phyloP scores from a whole-genome alignment of 129 eudicot species.

The Flaveria trinervia region DNA sequence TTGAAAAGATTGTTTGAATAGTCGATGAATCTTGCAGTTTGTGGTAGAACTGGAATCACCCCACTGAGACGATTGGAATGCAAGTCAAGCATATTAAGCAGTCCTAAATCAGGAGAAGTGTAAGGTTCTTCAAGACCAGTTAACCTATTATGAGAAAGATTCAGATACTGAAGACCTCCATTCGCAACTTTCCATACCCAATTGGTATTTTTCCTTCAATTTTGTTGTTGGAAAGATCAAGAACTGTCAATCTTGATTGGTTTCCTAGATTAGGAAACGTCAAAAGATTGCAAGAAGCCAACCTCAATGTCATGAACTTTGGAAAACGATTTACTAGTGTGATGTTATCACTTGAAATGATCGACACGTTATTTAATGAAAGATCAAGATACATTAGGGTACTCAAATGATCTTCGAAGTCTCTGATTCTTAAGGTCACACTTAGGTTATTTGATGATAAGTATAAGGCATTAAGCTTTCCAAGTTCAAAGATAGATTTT shows the following conservation, averaged over 20 bases:
- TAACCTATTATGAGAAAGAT: slow-evolving; percentile 55
- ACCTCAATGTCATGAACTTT: slow-evolving; percentile 27
- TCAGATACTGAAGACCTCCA: slow-evolving; percentile 23
- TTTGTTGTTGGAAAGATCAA: slow-evolving; percentile 65
- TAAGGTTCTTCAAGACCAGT: slow-evolving; percentile 38
- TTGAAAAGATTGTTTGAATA: slow-evolving; percentile 47
- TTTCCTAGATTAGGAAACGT: slow-evolving; percentile 44
- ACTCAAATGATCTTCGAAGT: neutral
- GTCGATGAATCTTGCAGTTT: slow-evolving; percentile 34
- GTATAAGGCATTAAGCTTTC: slow-evolving; percentile 22
- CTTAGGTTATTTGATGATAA: slow-evolving; percentile 39
- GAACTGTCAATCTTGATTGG: slow-evolving; percentile 26
- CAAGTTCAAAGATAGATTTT: slow-evolving; percentile 31
- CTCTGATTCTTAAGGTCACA: slow-evolving; percentile 15
- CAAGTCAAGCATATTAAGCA: slow-evolving; percentile 39
- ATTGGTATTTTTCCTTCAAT: slow-evolving; percentile 54
- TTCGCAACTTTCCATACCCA: slow-evolving; percentile 54
- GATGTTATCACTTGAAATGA: slow-evolving; percentile 17
- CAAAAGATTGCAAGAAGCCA: slow-evolving; percentile 58
- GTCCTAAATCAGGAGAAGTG: neutral
- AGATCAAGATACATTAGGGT: slow-evolving; percentile 43
- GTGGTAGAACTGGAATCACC: slow-evolving; percentile 41
- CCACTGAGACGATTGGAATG: slow-evolving; percentile 53
- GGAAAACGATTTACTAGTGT: slow-evolving; percentile 28
- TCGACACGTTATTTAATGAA: slow-evolving; percentile 49